These are phyloP conservation scores for Pseudozyma flocculosa DNA, from an alignment of 1,284 basidiomycete species.

Conservation along the genomic window DNA sequence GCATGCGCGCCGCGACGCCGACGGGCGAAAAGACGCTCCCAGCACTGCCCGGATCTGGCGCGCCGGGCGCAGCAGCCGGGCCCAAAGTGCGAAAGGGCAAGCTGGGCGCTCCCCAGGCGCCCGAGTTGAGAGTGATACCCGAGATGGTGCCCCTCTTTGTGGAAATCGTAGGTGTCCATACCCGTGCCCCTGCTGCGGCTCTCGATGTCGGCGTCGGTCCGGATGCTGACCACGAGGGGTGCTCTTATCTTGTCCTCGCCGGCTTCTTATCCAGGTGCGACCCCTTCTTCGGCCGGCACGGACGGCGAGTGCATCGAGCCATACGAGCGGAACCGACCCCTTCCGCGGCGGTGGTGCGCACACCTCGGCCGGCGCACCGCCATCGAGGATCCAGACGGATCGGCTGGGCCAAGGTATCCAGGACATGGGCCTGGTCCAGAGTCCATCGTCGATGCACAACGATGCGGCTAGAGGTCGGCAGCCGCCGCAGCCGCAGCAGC, in stretches of 20 bases:
- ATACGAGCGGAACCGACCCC: constrained; percentile 20
- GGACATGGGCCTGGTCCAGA: constrained; percentile 8
- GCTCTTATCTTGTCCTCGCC: not conserved
- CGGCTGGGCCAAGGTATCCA: constrained; percentile 9
- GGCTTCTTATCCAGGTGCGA: constrained; percentile 4
- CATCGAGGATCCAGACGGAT: constrained; percentile 1
- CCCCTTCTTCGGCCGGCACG: constrained; percentile 34
- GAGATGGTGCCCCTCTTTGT: constrained; percentile 53
- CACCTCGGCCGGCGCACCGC: not conserved
- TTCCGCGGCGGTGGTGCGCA: constrained; percentile 1
- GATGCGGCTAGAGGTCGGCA: too few relatives aligned
- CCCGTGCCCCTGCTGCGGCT: too few relatives aligned
- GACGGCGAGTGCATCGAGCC: constrained; percentile 30
- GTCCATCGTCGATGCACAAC: not conserved
- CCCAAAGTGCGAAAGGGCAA: constrained; percentile 61
- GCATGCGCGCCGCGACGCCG: constrained; percentile 9
- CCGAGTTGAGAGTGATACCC: constrained; percentile 69
- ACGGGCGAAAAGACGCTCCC: constrained; percentile 40
- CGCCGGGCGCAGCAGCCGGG: constrained; percentile 13
- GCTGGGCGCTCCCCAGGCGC: constrained; percentile 66
- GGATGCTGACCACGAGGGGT: too few relatives aligned
- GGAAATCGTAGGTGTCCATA: constrained; percentile 30
- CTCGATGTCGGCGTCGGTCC: too few relatives aligned
- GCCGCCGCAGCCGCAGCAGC: not conserved
- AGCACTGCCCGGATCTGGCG: constrained; percentile 10